These are phyloP conservation scores for Chlamydomonas sp. DNA, from an alignment of 139 green algal species.

Conservation along the genomic window DNA sequence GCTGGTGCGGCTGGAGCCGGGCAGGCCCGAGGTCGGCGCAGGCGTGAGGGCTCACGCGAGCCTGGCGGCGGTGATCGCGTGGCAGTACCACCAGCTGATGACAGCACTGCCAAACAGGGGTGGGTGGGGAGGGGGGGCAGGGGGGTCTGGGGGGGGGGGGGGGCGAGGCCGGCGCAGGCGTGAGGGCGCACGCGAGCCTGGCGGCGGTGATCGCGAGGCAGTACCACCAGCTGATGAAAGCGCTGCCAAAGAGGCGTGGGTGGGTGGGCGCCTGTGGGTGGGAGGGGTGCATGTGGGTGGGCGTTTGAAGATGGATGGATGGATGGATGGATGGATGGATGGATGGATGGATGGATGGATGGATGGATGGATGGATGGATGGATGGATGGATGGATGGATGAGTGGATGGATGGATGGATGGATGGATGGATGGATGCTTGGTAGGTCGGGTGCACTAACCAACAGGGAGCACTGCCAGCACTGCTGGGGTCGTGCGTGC, in stretches of 20 bases:
- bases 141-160: constrained; percentile 7
- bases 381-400: too few species aligned
- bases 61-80: constrained; percentile 46
- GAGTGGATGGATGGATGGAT: too few species aligned
- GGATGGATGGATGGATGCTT: background rate
- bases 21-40: background rate
- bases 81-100: constrained; percentile 70
- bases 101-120: constrained; percentile 53
- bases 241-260: background rate
- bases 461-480: background rate
- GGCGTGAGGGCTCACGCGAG: constrained; percentile 42
- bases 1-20: constrained; percentile 24
- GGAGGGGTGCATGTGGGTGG: background rate
- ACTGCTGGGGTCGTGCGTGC: background rate
- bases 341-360: too few species aligned
- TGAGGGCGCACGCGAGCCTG: constrained; percentile 43
- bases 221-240: constrained; percentile 62
- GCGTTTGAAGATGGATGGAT: too few species aligned
- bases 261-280: background rate
- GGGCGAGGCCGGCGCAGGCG: background rate
- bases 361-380: too few species aligned
- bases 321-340: too few species aligned
- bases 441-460: background rate
- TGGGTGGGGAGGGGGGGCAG: constrained; percentile 2
- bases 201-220: constrained; percentile 57